phyloP scores from a whole-genome alignment of 1,284 basidiomycete species.

The Fomitopsis schrenkii region DNA sequence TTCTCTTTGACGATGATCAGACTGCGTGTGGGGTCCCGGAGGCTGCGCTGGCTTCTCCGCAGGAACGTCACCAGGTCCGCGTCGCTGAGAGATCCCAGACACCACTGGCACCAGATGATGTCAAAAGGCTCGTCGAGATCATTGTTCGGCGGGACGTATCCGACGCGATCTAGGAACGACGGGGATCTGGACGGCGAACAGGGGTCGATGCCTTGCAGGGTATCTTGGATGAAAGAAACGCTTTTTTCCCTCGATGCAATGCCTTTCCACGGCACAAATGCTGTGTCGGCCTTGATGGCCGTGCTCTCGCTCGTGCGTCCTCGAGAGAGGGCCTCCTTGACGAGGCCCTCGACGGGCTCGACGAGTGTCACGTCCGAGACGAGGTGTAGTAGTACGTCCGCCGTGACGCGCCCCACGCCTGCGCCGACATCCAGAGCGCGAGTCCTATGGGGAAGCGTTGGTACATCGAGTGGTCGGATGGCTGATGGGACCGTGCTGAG shows the following conservation, averaged over 20 bases:
- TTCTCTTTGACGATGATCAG: slow-evolving; percentile 92
- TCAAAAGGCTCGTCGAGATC: slow-evolving; percentile 55
- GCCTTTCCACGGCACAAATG: slow-evolving; percentile 57
- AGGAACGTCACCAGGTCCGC: slow-evolving; percentile 77
- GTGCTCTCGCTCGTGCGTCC: slow-evolving; percentile 35
- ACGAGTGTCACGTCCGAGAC: slow-evolving; percentile 83
- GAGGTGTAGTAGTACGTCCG: slow-evolving; percentile 80
- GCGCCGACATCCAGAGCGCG: slow-evolving; percentile 88
- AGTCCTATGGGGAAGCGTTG: slow-evolving; percentile 35
- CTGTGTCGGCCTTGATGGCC: slow-evolving; percentile 6
- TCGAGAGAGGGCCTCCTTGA: slow-evolving; percentile 62
- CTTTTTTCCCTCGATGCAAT: slow-evolving; percentile 62
- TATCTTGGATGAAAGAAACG: slow-evolving; percentile 76
- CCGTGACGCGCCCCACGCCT: slow-evolving; percentile 88
- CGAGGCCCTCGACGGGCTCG: slow-evolving; percentile 80
- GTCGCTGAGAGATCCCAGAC: slow-evolving; percentile 84
- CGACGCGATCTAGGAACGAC: slow-evolving; percentile 53
- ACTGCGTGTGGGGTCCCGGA: slow-evolving; percentile 46
- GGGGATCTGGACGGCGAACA: slow-evolving; percentile 39
- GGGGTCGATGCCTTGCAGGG: slow-evolving; percentile 79
- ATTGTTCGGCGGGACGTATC: slow-evolving; percentile 38
- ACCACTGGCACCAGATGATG: slow-evolving; percentile 95
- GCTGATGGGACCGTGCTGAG: slow-evolving; percentile 75
- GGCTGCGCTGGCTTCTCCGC: slow-evolving; percentile 49
- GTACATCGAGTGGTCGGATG: slow-evolving; percentile 31